Evolutionary conservation across 768 basidiomycete species (phyloP).

Genomic region (Agaricus subrufescens): DNA sequence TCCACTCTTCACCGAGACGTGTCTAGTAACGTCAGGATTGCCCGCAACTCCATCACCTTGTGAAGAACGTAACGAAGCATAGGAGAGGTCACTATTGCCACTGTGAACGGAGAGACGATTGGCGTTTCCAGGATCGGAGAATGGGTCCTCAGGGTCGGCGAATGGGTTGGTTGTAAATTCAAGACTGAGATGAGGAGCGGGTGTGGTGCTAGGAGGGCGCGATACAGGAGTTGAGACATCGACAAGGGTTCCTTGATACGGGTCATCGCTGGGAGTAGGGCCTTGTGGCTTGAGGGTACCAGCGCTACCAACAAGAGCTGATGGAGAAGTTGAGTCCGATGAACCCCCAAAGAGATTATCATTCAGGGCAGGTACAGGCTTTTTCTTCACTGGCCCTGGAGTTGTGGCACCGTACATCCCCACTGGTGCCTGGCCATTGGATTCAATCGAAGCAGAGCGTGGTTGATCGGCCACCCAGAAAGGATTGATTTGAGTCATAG

Average conservation of each 20-base stretch:
- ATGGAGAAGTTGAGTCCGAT: neutral
- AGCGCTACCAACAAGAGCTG: neutral
- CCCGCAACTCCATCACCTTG: neutral
- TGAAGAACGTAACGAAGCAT: neutral
- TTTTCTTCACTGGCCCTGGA: conserved; percentile 1
- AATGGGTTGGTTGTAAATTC: neutral
- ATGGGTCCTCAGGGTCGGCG: conserved; percentile 5
- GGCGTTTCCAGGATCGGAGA: neutral
- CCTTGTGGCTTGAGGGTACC: neutral
- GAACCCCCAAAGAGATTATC: neutral
- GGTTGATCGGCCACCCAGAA: neutral
- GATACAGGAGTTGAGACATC: neutral
- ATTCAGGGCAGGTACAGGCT: conserved; percentile 2
- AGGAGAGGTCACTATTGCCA: neutral
- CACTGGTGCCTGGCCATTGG: too few species aligned
- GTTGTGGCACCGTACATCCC: too few species aligned
- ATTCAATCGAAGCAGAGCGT: neutral
- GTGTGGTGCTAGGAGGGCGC: neutral
- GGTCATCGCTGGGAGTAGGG: neutral
- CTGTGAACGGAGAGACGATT: conserved; percentile 2
- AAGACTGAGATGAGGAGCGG: neutral
- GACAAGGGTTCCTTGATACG: neutral
- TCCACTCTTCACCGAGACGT: neutral
- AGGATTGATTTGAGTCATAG: neutral
- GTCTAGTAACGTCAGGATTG: neutral